Evolutionary conservation across 257 asterid genomes (phyloP), one percentile per base, ranked within the genome.

Genomic region (Forsythia viridissima): DNA sequence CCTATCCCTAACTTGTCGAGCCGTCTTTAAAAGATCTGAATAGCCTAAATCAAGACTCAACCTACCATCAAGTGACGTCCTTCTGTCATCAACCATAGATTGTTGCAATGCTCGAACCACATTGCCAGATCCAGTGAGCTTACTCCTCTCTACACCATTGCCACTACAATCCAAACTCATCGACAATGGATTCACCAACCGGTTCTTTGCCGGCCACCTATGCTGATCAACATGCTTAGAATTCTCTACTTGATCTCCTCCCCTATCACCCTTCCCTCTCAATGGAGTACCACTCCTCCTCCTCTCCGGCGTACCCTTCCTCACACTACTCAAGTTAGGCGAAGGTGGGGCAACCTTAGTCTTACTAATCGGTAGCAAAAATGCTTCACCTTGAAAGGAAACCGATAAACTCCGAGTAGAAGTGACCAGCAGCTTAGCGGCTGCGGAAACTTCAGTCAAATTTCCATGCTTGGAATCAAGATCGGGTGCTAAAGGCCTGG

Each of bases 341-440:
- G 98, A 89, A 86, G 94, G 16, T 24, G 94, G 96, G 70, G 97
- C 83, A n/a, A 80, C 90, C 86, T 92, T 96, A 36, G 97, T 88
- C 89, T 92, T 93, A 71, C 98, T 92, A 74, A 92, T 82, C 11
- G 98, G 99, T 70, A 93, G 84, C 0, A 97, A 89, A 85, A 89
- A 93, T 36, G 97, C 84, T 82, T 91, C 99, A 48, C 99, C 99
- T 80, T 92, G 99, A 79, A 93, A 96, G 8, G 99, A 96, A 84
- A 93, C 99, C 0, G 99, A 92, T 42, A 92, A 85, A 84, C 99
- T 91, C 85, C 98, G 78, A 69, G 94, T 89, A 40, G 97, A 94
- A 52, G 96, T 92, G 36, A 96, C 90, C 34, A 93, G 89, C 43
- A 89, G 85, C 89, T 88, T 91, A 0, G 96, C 79, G 63, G 99